Percentiles rank a stretch among this genome's conserved stretches.
phyloP scores from a whole-genome alignment of 179 eudicot species.

The Silene coronaria region DNA sequence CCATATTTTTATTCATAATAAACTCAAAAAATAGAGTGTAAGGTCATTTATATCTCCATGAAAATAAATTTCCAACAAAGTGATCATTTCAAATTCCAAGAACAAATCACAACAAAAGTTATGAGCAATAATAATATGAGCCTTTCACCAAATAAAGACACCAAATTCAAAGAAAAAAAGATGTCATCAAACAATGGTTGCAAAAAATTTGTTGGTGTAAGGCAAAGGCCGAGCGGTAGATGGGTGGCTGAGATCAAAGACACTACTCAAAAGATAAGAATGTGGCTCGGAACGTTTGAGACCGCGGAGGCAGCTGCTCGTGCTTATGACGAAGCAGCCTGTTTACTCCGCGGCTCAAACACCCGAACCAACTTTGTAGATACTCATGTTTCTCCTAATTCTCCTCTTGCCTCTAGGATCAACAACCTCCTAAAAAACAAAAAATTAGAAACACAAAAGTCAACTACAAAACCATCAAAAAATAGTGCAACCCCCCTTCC shows the following conservation, averaged over 20 bases:
- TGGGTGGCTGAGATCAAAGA: constrained; percentile 95
- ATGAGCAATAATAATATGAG: neutral
- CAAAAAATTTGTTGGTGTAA: constrained; percentile 76
- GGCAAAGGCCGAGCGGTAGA: constrained; percentile 91
- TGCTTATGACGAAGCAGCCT: constrained; percentile 86
- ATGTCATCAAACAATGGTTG: constrained; percentile 28
- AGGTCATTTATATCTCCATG: constrained; percentile 22
- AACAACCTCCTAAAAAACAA: constrained; percentile 58
- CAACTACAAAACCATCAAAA: constrained; percentile 4
- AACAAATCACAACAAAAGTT: constrained; percentile 14
- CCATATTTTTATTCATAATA: neutral
- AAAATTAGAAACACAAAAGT: constrained; percentile 25
- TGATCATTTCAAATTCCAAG: constrained; percentile 20
- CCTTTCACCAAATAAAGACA: constrained; percentile 31
- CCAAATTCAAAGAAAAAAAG: constrained; percentile 40
- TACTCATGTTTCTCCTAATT: constrained; percentile 50
- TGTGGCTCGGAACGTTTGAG: constrained; percentile 93
- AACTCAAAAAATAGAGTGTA: neutral
- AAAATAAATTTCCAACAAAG: constrained; percentile 53
- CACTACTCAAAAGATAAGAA: constrained; percentile 81
- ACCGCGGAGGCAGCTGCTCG: constrained; percentile 88
- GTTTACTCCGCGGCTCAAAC: constrained; percentile 70
- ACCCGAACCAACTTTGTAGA: constrained; percentile 69
- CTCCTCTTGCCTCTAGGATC: constrained; percentile 73
- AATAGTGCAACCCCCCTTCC: constrained; percentile 6